Evolutionary conservation across 2,329 filamentous ascomycete genomes (phyloP).

Genomic region (Alternaria sp.): DNA sequence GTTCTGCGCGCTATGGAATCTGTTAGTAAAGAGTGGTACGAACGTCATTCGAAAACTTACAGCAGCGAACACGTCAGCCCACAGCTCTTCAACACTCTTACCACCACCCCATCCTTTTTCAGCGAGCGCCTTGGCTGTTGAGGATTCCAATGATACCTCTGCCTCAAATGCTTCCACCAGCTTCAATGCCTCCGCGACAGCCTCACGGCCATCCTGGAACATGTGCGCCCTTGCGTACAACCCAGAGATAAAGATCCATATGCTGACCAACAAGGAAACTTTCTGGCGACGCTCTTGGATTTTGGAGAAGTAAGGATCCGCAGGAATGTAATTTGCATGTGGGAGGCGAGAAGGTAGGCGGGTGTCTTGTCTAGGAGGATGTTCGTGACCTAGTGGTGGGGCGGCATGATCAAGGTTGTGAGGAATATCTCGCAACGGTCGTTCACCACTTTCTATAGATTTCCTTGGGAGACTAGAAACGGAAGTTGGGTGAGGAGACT

Average conservation of each 20-base stretch:
- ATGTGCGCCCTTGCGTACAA: slow-evolving; percentile 86
- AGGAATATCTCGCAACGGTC: slow-evolving; percentile 48
- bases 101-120: slow-evolving; percentile 78
- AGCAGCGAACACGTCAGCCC: slow-evolving; percentile 84
- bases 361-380: slow-evolving; percentile 55
- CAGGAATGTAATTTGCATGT: slow-evolving; percentile 41
- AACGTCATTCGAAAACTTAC: slow-evolving; percentile 59
- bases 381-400: slow-evolving; percentile 52
- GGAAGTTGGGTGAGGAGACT: slow-evolving; percentile 32
- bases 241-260: slow-evolving; percentile 90
- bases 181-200: slow-evolving; percentile 82
- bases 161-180: slow-evolving; percentile 76
- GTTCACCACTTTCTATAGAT: slow-evolving; percentile 46
- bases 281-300: slow-evolving; percentile 64
- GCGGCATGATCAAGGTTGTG: slow-evolving; percentile 54
- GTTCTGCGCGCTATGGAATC: slow-evolving; percentile 68
- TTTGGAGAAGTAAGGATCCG: slow-evolving; percentile 60
- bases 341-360: slow-evolving; percentile 55
- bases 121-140: slow-evolving; percentile 69
- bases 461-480: slow-evolving; percentile 34
- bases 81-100: slow-evolving; percentile 83
- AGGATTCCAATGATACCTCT: slow-evolving; percentile 69
- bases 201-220: slow-evolving; percentile 80
- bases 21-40: slow-evolving; percentile 5
- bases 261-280: slow-evolving; percentile 71